phyloP scores from a whole-genome alignment of 306 rosid species.

The Malus sylvestris region DNA sequence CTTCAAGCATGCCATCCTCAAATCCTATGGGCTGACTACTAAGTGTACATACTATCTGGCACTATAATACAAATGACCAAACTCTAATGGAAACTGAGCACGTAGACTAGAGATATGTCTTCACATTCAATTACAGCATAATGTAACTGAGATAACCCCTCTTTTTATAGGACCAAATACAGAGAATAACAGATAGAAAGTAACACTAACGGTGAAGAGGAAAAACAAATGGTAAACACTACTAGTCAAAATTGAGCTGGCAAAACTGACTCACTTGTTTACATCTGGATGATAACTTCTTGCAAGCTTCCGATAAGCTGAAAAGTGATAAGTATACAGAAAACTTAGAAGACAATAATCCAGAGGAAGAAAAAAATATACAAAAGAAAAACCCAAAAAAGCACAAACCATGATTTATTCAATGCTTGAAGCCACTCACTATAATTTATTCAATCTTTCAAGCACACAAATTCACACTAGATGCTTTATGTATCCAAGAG shows the following conservation, averaged over 20 bases:
- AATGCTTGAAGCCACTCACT: not conserved
- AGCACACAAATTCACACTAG: not conserved
- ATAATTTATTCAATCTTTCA: not conserved
- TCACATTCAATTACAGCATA: not conserved
- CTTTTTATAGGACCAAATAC: not conserved
- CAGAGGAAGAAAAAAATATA: not conserved
- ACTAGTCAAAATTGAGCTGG: not conserved
- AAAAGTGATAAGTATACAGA: constrained; percentile 19
- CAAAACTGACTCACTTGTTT: constrained; percentile 66
- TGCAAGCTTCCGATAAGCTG: constrained; percentile 98
- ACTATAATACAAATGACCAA: not conserved
- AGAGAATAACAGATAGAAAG: not conserved
- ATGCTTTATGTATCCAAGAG: not conserved
- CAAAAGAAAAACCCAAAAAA: not conserved
- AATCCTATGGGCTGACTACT: not conserved
- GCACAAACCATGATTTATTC: not conserved
- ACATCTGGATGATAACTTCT: constrained; percentile 94
- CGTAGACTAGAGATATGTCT: not conserved
- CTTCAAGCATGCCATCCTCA: not conserved
- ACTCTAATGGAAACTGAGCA: not conserved
- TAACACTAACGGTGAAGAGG: constrained; percentile 1
- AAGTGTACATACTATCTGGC: not conserved
- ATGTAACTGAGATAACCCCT: not conserved
- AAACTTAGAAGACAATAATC: not conserved
- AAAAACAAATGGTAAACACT: not conserved